Evolutionary conservation across 192 early-diverging fungal genomes (phyloP).

Genomic region (Umbelopsis vinacea): DNA sequence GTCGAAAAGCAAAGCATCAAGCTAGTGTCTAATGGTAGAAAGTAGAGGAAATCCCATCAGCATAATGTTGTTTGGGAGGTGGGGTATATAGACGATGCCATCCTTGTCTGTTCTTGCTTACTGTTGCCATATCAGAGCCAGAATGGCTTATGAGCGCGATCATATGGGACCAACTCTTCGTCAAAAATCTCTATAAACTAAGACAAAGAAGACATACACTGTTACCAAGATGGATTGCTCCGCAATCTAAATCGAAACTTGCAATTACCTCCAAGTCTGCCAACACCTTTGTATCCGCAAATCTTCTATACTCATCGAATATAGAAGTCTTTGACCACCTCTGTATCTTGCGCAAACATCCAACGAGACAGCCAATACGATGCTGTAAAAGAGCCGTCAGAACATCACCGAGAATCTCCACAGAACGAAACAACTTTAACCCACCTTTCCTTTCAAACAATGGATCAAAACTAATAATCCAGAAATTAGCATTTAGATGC

Average conservation of each 20-base stretch:
- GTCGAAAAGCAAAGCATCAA: background rate
- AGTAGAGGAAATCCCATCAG: background rate
- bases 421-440: background rate
- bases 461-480: conserved; percentile 72
- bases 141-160: conserved; percentile 48
- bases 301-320: conserved; percentile 96
- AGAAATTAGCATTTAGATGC: background rate
- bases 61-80: too few species aligned
- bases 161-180: conserved; percentile 49
- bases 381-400: conserved; percentile 54
- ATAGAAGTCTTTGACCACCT: conserved; percentile 96
- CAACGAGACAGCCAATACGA: conserved; percentile 92
- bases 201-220: background rate
- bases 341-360: conserved; percentile 92
- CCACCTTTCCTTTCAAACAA: conserved; percentile 92
- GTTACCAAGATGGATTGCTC: background rate
- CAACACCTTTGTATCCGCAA: conserved; percentile 88
- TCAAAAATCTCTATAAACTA: conserved; percentile 63
- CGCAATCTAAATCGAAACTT: background rate
- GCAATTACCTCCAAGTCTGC: conserved; percentile 89
- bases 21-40: too few species aligned
- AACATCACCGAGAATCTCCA: background rate
- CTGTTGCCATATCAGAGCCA: conserved; percentile 43
- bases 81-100: too few species aligned
- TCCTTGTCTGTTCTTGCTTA: background rate